A percentile compares a stretch with the other conserved stretches of the same genome.
Evolutionary conservation across 2,329 filamentous ascomycete genomes (phyloP).

Genomic region (Apiospora phragmitis): DNA sequence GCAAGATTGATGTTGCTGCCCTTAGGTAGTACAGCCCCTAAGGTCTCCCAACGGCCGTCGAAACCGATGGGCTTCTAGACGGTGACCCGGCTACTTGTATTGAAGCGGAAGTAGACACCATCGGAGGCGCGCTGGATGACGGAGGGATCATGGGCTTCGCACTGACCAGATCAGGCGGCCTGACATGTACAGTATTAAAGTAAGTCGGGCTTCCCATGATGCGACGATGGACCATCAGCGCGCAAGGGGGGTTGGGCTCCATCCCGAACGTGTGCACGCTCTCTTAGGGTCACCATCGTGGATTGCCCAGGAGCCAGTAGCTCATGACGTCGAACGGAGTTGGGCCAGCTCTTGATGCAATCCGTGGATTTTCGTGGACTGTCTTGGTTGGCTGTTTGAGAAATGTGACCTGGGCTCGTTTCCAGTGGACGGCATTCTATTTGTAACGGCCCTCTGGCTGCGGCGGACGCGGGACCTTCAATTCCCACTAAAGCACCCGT

Average conservation of each 20-base stretch:
- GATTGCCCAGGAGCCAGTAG: no score
- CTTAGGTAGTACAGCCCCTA: constrained; percentile 38
- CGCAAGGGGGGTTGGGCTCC: neutral
- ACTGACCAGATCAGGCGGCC: no score
- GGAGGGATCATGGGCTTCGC: no score
- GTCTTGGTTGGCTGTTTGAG: neutral
- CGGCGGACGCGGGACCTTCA: no score
- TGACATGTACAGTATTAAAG: no score
- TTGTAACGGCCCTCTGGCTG: no score
- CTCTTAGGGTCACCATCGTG: no score
- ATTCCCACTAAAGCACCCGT: no score
- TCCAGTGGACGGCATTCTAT: neutral
- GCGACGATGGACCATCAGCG: neutral
- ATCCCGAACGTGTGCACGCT: no score
- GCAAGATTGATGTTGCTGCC: constrained; percentile 40
- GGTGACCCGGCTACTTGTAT: constrained; percentile 40
- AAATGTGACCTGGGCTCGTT: neutral
- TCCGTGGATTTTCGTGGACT: neutral
- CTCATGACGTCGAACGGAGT: no score
- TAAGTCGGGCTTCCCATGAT: neutral
- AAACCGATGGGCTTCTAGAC: constrained; percentile 38
- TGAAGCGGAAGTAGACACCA: constrained; percentile 45
- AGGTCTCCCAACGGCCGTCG: constrained; percentile 42
- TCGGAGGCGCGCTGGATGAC: constrained; percentile 21
- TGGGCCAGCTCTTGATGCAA: neutral